phyloP scores from a whole-genome alignment of 768 basidiomycete species.

The Podaxis carcinomalis region DNA sequence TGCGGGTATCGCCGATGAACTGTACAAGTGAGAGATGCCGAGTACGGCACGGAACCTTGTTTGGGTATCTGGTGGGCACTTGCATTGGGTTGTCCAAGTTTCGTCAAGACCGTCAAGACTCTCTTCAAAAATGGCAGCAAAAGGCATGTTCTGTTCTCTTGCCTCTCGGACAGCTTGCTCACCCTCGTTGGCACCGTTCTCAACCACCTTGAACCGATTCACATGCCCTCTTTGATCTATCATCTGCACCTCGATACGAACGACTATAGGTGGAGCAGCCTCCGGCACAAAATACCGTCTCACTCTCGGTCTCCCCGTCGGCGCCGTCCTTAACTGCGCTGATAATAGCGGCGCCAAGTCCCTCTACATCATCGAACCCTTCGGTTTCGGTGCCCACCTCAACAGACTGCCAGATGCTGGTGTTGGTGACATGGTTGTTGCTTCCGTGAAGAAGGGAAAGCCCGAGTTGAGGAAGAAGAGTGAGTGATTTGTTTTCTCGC shows the following conservation, averaged over 20 bases:
- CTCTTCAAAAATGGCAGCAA: constrained; percentile 30
- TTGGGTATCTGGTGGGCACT: neutral
- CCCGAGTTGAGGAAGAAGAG: constrained; percentile 99
- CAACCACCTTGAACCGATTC: too few species aligned
- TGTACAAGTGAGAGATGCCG: constrained; percentile 17
- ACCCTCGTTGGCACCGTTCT: too few species aligned
- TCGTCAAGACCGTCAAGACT: constrained; percentile 21
- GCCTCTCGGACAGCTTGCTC: too few species aligned
- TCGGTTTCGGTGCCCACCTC: constrained; percentile 91
- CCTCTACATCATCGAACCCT: constrained; percentile 92
- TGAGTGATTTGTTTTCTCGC: constrained; percentile 36
- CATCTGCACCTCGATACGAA: neutral
- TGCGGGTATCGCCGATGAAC: constrained; percentile 17
- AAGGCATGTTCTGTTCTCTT: constrained; percentile 17
- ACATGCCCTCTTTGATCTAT: too few species aligned
- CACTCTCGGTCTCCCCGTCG: constrained; percentile 90
- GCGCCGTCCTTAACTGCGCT: constrained; percentile 94
- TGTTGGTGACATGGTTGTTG: constrained; percentile 94
- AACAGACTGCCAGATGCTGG: constrained; percentile 97
- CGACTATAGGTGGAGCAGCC: constrained; percentile 43
- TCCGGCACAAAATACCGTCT: constrained; percentile 96
- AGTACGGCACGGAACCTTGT: constrained; percentile 20
- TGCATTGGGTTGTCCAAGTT: constrained; percentile 7
- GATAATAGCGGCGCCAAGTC: constrained; percentile 99
- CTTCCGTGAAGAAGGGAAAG: constrained; percentile 99